Base-by-base conservation (phyloP, 2,329 filamentous ascomycete species). In the Pleochaeta shiraiana region DNA sequence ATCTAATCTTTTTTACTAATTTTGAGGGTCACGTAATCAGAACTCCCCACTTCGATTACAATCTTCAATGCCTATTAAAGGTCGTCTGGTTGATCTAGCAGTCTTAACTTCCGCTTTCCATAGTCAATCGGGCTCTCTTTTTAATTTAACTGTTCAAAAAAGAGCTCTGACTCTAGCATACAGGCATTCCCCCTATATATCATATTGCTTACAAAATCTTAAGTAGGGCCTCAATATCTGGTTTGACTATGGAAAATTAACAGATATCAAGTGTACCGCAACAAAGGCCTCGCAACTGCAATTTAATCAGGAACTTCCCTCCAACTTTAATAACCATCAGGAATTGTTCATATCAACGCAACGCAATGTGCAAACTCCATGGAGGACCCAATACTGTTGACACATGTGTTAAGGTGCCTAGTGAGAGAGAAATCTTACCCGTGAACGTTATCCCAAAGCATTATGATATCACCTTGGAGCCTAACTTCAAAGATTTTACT, bases 401-500 rank as follows among this genome's bases (percentile, higher is more conserved):
- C 67, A 77, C 80, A 70, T 81, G 79, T 70, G 77, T 81, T 68
- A 79, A 84, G 73, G 78, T 86, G 70, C 76, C 80, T 63, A 80
- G 81, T 69, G 84, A 82, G 68, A 85, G 92, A 71, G 87, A 95
- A 78, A 86, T 97, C 68, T 81, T 97, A 70, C 93, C 92, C 63
- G 84, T 85, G 76, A 95, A 96, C 73, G 90, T 96, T 71, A 87
- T 92, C 74, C 91, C 92, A n/a, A 77, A 81, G 45, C 90, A 97
- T 77, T 97, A 97, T 76, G 84, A 95, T 74, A 77, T 97, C 70
- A 93, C 88, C 0, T 80, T 97, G 67, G 93, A 97, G 77, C 90
- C 92, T 64, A 83, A 96, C 77, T 88, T 97, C 70, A 81, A 87
- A 70, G 90, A 86, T 68, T 90, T 93, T 75, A 90, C 84, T 68